phyloP scores from a whole-genome alignment of 495 filamentous ascomycete genomes.

The Articulospora tetracladia region DNA sequence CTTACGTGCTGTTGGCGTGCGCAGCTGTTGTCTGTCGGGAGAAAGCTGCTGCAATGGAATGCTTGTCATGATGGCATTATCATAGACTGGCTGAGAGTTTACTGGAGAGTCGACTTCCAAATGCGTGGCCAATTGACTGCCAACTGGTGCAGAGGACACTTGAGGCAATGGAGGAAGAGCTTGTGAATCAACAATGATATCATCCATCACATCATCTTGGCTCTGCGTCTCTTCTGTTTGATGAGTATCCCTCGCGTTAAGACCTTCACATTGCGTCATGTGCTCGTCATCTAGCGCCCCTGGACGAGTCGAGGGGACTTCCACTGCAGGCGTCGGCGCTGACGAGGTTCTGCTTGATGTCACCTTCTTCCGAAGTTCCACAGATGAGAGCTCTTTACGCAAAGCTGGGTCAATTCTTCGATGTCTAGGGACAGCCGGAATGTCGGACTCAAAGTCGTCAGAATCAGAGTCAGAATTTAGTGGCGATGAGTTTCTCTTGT shows the following conservation, averaged over 20 bases:
- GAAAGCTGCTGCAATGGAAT: too few species aligned
- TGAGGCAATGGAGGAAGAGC: background rate
- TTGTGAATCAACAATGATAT: conserved; percentile 23
- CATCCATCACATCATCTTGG: conserved; percentile 5
- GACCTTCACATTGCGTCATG: conserved; percentile 16
- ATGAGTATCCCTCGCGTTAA: conserved; percentile 18
- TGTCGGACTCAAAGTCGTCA: conserved; percentile 13
- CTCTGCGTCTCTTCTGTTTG: background rate
- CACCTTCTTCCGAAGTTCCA: background rate
- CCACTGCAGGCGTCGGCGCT: conserved; percentile 6
- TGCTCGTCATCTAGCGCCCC: conserved; percentile 14
- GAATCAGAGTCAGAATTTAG: conserved; percentile 8
- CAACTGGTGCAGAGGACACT: background rate
- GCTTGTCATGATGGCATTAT: conserved; percentile 5
- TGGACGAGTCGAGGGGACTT: conserved; percentile 21
- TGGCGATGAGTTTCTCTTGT: background rate
- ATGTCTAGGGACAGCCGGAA: background rate
- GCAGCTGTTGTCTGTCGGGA: background rate
- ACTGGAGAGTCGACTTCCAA: background rate
- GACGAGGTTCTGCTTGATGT: conserved; percentile 7
- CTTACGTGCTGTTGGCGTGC: background rate
- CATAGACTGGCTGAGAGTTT: background rate
- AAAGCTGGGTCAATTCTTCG: conserved; percentile 1
- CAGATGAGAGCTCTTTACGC: conserved; percentile 10
- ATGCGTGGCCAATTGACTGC: background rate